Percentiles rank a stretch among this genome's conserved stretches.
These are phyloP conservation scores for Phialemoniopsis sp. DNA, from an alignment of 2,329 filamentous ascomycete species.

Conservation along the genomic window DNA sequence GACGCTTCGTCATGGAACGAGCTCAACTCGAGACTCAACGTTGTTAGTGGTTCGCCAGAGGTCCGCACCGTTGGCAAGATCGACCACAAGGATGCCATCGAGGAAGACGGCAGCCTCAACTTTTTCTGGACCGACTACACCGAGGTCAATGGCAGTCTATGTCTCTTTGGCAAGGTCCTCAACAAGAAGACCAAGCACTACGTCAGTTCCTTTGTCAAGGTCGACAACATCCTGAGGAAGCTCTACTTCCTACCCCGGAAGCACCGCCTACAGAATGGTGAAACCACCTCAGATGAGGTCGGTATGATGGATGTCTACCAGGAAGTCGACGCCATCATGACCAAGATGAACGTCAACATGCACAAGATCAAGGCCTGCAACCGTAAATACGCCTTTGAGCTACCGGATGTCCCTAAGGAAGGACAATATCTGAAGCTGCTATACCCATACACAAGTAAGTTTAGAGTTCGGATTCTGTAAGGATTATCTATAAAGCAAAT, in stretches of 20 bases:
- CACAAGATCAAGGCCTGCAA: slow-evolving; percentile 91
- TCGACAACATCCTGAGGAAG: slow-evolving; percentile 91
- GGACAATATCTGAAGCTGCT: slow-evolving; percentile 91
- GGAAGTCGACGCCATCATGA: slow-evolving; percentile 88
- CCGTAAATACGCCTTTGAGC: slow-evolving; percentile 93
- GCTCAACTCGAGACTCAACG: slow-evolving; percentile 80
- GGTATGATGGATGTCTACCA: slow-evolving; percentile 85
- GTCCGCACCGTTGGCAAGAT: slow-evolving; percentile 71
- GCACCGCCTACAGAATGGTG: slow-evolving; percentile 48
- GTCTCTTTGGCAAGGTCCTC: slow-evolving; percentile 92
- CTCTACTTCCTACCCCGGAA: slow-evolving; percentile 88
- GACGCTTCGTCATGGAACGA: slow-evolving; percentile 87
- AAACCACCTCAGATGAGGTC: slow-evolving; percentile 71
- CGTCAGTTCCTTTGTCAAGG: slow-evolving; percentile 91
- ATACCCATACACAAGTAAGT: slow-evolving; percentile 81
- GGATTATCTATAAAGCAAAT: slow-evolving; percentile 10
- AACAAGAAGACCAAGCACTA: slow-evolving; percentile 77
- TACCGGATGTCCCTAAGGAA: slow-evolving; percentile 82
- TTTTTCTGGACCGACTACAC: slow-evolving; percentile 98
- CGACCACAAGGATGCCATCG: slow-evolving; percentile 78
- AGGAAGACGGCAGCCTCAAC: slow-evolving; percentile 84
- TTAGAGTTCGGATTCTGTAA: neutral
- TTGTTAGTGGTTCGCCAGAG: slow-evolving; percentile 72
- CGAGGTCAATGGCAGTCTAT: slow-evolving; percentile 86
- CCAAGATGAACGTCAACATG: slow-evolving; percentile 76